A percentile compares a stretch with the other conserved stretches of the same genome.
These are phyloP conservation scores for Aspergillus incahuasiensis DNA, from an alignment of 495 filamentous ascomycete species.

Conservation along the genomic window DNA sequence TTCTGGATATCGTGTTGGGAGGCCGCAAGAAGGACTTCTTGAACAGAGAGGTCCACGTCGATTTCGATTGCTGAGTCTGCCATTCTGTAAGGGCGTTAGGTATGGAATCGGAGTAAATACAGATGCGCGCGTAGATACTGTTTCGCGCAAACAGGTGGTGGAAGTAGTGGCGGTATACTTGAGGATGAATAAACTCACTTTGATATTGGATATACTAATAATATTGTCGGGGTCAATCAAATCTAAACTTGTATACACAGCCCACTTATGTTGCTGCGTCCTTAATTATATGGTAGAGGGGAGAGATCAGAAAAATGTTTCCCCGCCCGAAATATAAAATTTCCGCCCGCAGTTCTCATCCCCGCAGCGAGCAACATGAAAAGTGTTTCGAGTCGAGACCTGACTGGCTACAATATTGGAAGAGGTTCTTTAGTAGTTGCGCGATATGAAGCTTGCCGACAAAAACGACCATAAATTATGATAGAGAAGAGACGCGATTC, in stretches of 20 bases:
- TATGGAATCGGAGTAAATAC: background rate
- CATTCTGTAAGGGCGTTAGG: constrained; percentile 15
- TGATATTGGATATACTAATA: background rate
- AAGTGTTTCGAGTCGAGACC: background rate
- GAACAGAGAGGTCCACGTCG: constrained; percentile 41
- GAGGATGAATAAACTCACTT: background rate
- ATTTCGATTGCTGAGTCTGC: constrained; percentile 28
- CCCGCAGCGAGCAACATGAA: constrained; percentile 24
- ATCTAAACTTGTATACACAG: background rate
- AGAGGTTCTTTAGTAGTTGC: background rate
- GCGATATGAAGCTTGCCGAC: background rate
- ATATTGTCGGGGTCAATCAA: background rate
- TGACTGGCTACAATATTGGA: background rate
- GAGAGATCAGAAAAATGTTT: constrained; percentile 8
- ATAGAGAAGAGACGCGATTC: constrained; percentile 42
- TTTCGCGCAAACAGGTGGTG: background rate
- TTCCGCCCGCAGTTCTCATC: constrained; percentile 33
- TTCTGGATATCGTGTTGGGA: constrained; percentile 74
- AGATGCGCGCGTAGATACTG: background rate
- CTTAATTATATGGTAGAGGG: background rate
- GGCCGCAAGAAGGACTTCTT: constrained; percentile 70
- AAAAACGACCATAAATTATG: background rate
- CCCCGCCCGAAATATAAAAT: constrained; percentile 17
- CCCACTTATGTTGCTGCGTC: background rate
- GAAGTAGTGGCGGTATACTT: background rate